Percentiles rank a stretch among this genome's conserved stretches.
phyloP scores from a whole-genome alignment of 352 stramenopile species.

The Phytophthora syringae region DNA sequence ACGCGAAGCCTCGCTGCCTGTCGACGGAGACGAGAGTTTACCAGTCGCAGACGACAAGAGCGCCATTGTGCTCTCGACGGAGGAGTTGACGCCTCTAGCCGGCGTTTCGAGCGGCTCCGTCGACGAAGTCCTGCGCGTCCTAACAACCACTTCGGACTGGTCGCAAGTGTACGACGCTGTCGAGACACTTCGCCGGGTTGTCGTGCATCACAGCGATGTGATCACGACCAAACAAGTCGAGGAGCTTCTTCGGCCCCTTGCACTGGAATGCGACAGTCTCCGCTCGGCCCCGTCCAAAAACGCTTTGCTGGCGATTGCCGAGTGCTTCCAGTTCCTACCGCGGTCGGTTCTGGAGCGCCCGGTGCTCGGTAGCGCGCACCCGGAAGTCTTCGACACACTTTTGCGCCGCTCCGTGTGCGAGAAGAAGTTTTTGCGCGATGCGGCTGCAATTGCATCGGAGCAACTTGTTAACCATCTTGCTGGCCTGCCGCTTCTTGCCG shows the following conservation, averaged over 20 bases:
- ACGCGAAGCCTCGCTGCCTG: slow-evolving; percentile 17
- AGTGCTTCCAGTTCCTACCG: slow-evolving; percentile 63
- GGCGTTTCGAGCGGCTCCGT: slow-evolving; percentile 26
- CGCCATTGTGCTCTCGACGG: slow-evolving; percentile 44
- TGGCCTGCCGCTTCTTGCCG: slow-evolving; percentile 47
- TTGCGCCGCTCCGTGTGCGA: slow-evolving; percentile 73
- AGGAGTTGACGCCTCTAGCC: slow-evolving; percentile 43
- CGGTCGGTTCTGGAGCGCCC: slow-evolving; percentile 19
- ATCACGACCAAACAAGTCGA: slow-evolving; percentile 32
- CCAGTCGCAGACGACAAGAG: slow-evolving; percentile 48
- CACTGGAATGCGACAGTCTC: slow-evolving; percentile 62
- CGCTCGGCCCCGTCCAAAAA: slow-evolving; percentile 79
- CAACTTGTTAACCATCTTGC: slow-evolving; percentile 51
- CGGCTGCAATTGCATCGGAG: slow-evolving; percentile 44
- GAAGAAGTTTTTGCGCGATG: slow-evolving; percentile 79
- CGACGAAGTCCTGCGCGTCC: slow-evolving; percentile 30
- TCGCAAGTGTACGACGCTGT: slow-evolving; percentile 70
- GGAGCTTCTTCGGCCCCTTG: slow-evolving; percentile 42
- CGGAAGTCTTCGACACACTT: slow-evolving; percentile 56
- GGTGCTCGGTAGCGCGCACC: slow-evolving; percentile 27
- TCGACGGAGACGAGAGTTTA: not conserved
- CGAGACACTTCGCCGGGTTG: slow-evolving; percentile 48
- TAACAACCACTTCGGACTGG: slow-evolving; percentile 54
- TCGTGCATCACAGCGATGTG: slow-evolving; percentile 57
- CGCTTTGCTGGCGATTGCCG: slow-evolving; percentile 58